Evolutionary conservation across 805 yeast species (phyloP).

Genomic region (Lipomyces mesembrius): DNA sequence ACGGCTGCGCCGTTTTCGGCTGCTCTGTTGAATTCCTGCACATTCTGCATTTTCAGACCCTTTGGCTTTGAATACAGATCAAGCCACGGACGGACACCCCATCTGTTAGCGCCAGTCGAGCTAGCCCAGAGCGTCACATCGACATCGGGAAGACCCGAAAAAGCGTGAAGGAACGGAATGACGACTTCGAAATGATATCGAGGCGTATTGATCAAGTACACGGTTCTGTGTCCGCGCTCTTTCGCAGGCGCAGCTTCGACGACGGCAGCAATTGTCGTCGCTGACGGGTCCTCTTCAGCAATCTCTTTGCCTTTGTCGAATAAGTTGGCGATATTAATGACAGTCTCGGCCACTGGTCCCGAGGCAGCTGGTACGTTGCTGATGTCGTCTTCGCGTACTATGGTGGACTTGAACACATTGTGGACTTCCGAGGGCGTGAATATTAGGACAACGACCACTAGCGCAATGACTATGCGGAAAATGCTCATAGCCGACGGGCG

Average conservation of each 20-base stretch:
- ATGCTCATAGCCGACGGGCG: conserved; percentile 3
- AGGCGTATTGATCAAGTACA: conserved; percentile 29
- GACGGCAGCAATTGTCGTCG: background rate
- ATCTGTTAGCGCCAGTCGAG: conserved; percentile 17
- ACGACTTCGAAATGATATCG: conserved; percentile 35
- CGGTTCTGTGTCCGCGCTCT: conserved; percentile 5
- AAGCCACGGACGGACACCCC: conserved; percentile 32
- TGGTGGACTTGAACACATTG: conserved; percentile 7
- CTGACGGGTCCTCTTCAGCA: background rate
- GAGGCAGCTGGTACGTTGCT: background rate
- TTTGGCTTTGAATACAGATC: conserved; percentile 18
- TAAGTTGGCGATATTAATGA: background rate
- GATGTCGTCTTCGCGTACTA: background rate
- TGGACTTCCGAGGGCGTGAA: conserved; percentile 6
- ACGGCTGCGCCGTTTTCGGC: background rate
- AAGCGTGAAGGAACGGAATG: conserved; percentile 26
- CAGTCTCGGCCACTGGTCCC: background rate
- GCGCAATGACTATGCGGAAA: conserved; percentile 6
- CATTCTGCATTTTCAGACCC: conserved; percentile 13
- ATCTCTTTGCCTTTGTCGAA: conserved; percentile 5
- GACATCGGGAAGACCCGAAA: conserved; percentile 16
- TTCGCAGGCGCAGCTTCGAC: background rate
- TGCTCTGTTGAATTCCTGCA: background rate
- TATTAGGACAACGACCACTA: conserved; percentile 5
- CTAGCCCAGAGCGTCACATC: conserved; percentile 21